Percentiles rank a stretch among this genome's conserved stretches.
Conservation (phyloP, 140 eudicot species). For the Cichorium intybus region DNA sequence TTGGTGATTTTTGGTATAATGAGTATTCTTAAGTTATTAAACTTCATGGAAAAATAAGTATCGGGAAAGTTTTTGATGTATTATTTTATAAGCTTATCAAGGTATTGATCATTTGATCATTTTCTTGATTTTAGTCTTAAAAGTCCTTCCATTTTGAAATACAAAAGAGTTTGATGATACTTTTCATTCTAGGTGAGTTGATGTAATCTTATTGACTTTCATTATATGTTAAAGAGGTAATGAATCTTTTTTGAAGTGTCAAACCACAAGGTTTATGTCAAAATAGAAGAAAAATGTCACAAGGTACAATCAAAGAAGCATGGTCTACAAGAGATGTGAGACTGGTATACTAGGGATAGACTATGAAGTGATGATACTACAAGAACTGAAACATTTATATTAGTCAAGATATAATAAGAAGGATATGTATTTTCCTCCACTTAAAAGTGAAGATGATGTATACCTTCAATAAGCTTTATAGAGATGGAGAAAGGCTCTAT, state of each 20-base stretch:
- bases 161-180: no score
- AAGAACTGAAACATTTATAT: no score
- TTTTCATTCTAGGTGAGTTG: not conserved
- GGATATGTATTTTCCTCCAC: no score
- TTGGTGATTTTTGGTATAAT: not conserved
- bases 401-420: no score
- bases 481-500: no score
- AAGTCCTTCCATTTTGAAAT: not conserved
- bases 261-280: not conserved
- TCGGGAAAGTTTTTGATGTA: not conserved
- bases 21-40: not conserved
- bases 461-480: no score
- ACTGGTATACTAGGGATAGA: no score
- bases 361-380: no score
- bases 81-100: not conserved
- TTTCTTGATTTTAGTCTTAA: not conserved
- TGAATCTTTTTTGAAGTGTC: not conserved
- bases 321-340: no score
- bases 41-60: not conserved
- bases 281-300: no score
- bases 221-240: not conserved
- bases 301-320: no score
- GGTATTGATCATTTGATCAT: not conserved
- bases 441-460: no score
- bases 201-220: not conserved